phyloP scores from a whole-genome alignment of 306 rosid genomes.

The Mucuna pruriens region DNA sequence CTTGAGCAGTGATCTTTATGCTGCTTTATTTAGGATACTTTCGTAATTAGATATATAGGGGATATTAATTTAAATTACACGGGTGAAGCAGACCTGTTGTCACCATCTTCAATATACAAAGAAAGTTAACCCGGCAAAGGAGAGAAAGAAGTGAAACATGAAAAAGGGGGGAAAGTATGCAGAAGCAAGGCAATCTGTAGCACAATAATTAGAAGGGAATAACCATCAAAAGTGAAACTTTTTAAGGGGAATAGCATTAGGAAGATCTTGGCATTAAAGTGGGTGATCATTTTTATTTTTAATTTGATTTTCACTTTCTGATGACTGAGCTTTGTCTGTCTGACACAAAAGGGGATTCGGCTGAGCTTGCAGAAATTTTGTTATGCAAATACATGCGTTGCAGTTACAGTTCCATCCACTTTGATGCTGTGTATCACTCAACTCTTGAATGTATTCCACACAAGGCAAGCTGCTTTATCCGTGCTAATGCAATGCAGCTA shows the following conservation, averaged over 20 bases:
- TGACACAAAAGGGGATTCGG: slow-evolving; percentile 48
- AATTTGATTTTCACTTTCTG: slow-evolving; percentile 39
- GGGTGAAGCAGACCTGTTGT: slow-evolving; percentile 22
- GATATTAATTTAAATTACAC: not conserved
- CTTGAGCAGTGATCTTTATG: slow-evolving; percentile 39
- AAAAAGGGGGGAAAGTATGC: not conserved
- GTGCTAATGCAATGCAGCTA: slow-evolving; percentile 36
- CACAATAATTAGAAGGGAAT: not conserved
- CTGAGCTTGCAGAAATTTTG: slow-evolving; percentile 29
- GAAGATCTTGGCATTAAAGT: slow-evolving; percentile 42
- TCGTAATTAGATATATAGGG: not conserved
- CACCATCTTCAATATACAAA: not conserved
- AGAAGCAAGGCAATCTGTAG: slow-evolving; percentile 4
- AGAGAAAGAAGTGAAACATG: not conserved
- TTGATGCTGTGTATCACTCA: slow-evolving; percentile 31
- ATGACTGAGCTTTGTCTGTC: slow-evolving; percentile 47
- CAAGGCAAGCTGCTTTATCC: slow-evolving; percentile 38
- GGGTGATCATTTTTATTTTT: not conserved
- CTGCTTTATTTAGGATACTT: slow-evolving; percentile 29
- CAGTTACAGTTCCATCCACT: slow-evolving; percentile 39
- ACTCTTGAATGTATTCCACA: slow-evolving; percentile 26
- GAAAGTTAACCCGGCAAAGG: slow-evolving; percentile 5
- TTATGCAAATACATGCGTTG: slow-evolving; percentile 11
- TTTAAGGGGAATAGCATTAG: slow-evolving; percentile 36
- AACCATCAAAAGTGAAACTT: slow-evolving; percentile 22